Conservation (phyloP, 495 filamentous ascomycete species). For the Acidomyces sp. region DNA sequence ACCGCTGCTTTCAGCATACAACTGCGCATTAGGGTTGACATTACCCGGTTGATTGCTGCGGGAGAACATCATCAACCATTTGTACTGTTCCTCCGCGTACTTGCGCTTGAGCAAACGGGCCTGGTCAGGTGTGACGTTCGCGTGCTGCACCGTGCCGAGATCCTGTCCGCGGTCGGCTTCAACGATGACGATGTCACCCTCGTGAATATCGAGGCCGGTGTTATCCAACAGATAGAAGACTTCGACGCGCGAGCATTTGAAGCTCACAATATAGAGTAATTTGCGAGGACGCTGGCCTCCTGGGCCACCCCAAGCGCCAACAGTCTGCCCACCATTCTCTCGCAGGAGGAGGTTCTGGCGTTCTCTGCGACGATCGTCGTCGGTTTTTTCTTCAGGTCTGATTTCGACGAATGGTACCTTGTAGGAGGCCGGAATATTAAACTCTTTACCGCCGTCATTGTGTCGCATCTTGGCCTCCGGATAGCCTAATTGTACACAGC, state of each 20-base stretch:
- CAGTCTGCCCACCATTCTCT: neutral
- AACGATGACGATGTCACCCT: slow-evolving; percentile 88
- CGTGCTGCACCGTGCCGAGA: slow-evolving; percentile 78
- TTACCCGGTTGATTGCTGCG: slow-evolving; percentile 10
- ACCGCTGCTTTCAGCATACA: slow-evolving; percentile 14
- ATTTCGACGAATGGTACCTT: slow-evolving; percentile 15
- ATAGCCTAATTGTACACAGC: too few species aligned
- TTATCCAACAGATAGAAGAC: slow-evolving; percentile 95
- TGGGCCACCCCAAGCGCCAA: neutral
- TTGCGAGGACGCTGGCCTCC: slow-evolving; percentile 6
- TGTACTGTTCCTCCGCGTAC: slow-evolving; percentile 85
- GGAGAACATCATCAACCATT: slow-evolving; percentile 87
- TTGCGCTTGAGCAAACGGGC: slow-evolving; percentile 81
- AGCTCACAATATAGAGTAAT: slow-evolving; percentile 64
- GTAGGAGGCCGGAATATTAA: slow-evolving; percentile 13
- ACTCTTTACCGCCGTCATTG: neutral
- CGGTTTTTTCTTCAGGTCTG: neutral
- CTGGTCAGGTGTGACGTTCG: slow-evolving; percentile 68
- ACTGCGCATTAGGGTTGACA: slow-evolving; percentile 19
- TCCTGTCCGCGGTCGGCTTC: slow-evolving; percentile 95
- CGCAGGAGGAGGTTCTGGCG: neutral
- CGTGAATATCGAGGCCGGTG: slow-evolving; percentile 77
- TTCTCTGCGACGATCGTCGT: slow-evolving; percentile 1
- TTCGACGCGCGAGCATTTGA: slow-evolving; percentile 88
- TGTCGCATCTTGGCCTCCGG: neutral